A percentile compares a stretch with the other conserved stretches of the same genome.
These are phyloP conservation scores for Phialophora verrucosa DNA, from an alignment of 2,329 filamentous ascomycete species.

Conservation along the genomic window DNA sequence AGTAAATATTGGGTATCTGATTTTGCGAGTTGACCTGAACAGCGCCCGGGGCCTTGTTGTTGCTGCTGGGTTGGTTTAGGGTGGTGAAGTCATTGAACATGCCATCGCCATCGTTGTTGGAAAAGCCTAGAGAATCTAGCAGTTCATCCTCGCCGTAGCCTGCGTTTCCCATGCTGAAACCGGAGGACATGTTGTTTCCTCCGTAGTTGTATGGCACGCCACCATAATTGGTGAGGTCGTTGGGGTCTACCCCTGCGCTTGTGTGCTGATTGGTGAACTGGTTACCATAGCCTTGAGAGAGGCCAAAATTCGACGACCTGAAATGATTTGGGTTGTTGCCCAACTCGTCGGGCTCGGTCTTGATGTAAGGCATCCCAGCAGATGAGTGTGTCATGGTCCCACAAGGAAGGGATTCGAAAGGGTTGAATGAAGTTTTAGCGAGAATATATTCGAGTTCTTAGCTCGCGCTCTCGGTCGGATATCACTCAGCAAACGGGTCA, in stretches of 20 bases:
- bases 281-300: constrained; percentile 49
- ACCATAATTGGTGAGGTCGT: constrained; percentile 65
- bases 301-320: constrained; percentile 48
- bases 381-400: constrained; percentile 60
- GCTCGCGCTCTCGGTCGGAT: constrained; percentile 19
- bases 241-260: constrained; percentile 76
- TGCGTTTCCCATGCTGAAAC: constrained; percentile 77
- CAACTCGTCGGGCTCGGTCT: constrained; percentile 70
- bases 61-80: constrained; percentile 47
- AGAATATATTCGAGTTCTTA: constrained; percentile 9
- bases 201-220: constrained; percentile 64
- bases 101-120: constrained; percentile 27
- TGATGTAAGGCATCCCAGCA: constrained; percentile 67
- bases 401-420: constrained; percentile 6
- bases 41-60: constrained; percentile 60
- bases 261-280: constrained; percentile 56
- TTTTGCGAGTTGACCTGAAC: constrained; percentile 68
- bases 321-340: constrained; percentile 59
- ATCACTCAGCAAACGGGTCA: constrained; percentile 20
- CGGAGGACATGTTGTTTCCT: constrained; percentile 69
- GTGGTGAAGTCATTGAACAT: constrained; percentile 35
- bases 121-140: constrained; percentile 68
- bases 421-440: not conserved
- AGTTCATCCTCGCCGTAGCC: constrained; percentile 80
- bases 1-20: constrained; percentile 76